Percentiles rank a stretch among this genome's conserved stretches.
Evolutionary conservation across 2,329 filamentous ascomycete species (phyloP).

Genomic region (Exserohilum rostratum): DNA sequence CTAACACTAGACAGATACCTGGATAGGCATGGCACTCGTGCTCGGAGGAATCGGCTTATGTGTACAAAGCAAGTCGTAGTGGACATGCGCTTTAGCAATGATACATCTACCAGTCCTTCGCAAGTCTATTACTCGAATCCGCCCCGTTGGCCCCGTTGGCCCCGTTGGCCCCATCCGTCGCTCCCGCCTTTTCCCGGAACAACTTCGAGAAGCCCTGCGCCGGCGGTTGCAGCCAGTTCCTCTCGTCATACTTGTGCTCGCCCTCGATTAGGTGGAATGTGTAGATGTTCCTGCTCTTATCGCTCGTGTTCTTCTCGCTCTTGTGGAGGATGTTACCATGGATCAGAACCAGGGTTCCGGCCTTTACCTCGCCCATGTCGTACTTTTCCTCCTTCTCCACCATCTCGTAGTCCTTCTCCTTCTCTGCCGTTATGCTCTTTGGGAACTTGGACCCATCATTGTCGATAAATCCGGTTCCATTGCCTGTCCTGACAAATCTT

Average conservation of each 20-base stretch:
- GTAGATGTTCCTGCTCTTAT: constrained; percentile 90
- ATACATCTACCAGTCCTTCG: constrained; percentile 21
- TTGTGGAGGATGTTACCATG: constrained; percentile 96
- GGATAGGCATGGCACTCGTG: constrained; percentile 80
- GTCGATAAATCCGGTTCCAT: constrained; percentile 59
- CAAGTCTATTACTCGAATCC: constrained; percentile 13
- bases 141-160: not conserved
- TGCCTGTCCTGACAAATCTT: constrained; percentile 72
- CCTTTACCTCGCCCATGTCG: constrained; percentile 84
- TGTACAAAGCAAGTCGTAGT: constrained; percentile 64
- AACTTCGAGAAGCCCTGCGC: constrained; percentile 77
- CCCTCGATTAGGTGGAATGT: constrained; percentile 97
- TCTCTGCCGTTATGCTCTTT: constrained; percentile 44
- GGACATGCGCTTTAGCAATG: not conserved
- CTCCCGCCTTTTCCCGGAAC: constrained; percentile 40
- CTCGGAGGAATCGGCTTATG: constrained; percentile 82
- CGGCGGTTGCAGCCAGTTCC: constrained; percentile 93
- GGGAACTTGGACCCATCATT: constrained; percentile 73
- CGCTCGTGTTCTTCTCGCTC: constrained; percentile 88
- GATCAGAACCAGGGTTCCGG: constrained; percentile 88
- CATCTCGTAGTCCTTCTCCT: constrained; percentile 34
- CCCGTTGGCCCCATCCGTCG: not conserved
- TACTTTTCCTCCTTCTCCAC: constrained; percentile 62
- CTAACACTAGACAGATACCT: constrained; percentile 67
- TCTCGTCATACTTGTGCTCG: constrained; percentile 75